Base-by-base conservation (phyloP, 2,329 filamentous ascomycete genomes). In the Fusarium continuum region DNA sequence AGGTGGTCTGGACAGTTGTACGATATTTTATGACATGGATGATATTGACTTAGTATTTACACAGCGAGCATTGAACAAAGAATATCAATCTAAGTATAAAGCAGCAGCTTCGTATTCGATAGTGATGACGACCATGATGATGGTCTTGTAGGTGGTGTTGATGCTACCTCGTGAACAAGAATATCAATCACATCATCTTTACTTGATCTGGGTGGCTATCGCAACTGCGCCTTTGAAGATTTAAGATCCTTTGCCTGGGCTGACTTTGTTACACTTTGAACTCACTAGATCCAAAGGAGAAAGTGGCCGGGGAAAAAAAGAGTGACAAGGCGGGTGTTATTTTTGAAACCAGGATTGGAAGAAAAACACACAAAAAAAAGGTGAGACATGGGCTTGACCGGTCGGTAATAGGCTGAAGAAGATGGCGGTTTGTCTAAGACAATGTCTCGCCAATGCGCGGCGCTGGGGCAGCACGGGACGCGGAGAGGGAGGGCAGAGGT, bases 1-100 rank as follows among this genome's bases (percentile, higher is more conserved):
- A 52, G 65, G 68, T 35, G 68, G 68, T 55, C 64, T 69, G 64
- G 64, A 34, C 26, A 35, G 67, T 67, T 67, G 61, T 55, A 65
- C 34, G 64, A 69, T 60, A 54, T 36, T 54, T 61, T 55, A 57
- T 61, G 55, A 48, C 26, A 64, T 58, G 45, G 52, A 55, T 60
- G 49, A 60, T 55, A 50, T 58, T 45, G 26, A 51, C 29, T 48
- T 61, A 43, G 36, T 64, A 51, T 52, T 40, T 25, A 51, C 28
- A 34, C 26, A 61, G 61, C 57, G 55, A 64, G 46, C 29, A 65
- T 64, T 47, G 38, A 65, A 51, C 28, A 44, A 51, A 54, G 45
- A 64, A 57, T 32, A 45, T 61, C 51, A 46, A 46, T 57, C 49
- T 39, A 16, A 36, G 17, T n/a, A 44, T 34, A 38, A 23, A 14